A percentile compares a stretch with the other conserved stretches of the same genome.
These are phyloP conservation scores for Aureobasidium musti DNA, from an alignment of 2,329 filamentous ascomycete genomes.

Conservation along the genomic window DNA sequence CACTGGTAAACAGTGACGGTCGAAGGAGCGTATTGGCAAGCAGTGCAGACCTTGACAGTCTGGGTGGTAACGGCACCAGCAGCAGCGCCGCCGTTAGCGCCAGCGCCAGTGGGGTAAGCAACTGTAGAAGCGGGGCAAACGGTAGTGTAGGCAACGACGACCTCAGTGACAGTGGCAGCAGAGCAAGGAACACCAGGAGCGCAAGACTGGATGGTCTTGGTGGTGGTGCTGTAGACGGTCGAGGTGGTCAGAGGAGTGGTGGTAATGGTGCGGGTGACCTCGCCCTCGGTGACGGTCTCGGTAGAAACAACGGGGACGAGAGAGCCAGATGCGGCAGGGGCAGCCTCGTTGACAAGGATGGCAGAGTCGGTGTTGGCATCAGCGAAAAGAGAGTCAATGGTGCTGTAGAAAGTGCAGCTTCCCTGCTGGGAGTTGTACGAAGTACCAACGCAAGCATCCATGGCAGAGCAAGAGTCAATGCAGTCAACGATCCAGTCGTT, in stretches of 20 bases:
- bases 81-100: background rate
- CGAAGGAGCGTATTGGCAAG: background rate
- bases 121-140: constrained; percentile 24
- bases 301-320: background rate
- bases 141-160: constrained; percentile 25
- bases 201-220: constrained; percentile 17
- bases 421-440: constrained; percentile 2
- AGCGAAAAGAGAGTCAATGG: background rate
- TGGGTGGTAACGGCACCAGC: constrained; percentile 4
- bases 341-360: constrained; percentile 9
- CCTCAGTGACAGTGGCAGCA: constrained; percentile 25
- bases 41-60: constrained; percentile 19
- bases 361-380: constrained; percentile 14
- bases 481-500: constrained; percentile 26
- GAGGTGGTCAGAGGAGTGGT: constrained; percentile 25
- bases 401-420: constrained; percentile 25
- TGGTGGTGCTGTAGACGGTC: constrained; percentile 25
- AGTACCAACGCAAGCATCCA: constrained; percentile 7
- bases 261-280: constrained; percentile 13
- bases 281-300: background rate
- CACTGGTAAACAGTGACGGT: constrained; percentile 21
- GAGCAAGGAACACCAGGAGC: constrained; percentile 25
- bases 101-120: background rate
- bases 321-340: background rate
- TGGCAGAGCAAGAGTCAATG: constrained; percentile 12